Evolutionary conservation across 2,329 filamentous ascomycete species (phyloP), one percentile per base, ranked within the genome.

Genomic region (Penicillium thymicola): DNA sequence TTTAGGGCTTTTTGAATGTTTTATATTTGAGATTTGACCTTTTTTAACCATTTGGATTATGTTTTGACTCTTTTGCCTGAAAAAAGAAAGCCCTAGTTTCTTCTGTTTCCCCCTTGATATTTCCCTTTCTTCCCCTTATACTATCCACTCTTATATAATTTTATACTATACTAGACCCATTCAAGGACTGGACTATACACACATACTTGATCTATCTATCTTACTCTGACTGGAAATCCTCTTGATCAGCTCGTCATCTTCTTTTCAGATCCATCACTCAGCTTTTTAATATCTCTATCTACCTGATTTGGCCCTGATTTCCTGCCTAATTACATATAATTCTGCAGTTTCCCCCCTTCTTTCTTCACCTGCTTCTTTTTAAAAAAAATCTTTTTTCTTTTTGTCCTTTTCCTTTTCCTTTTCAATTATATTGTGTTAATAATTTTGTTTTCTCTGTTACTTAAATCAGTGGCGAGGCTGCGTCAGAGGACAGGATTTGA

Each of bases 61-160:
- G 27, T 43, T 43, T 43, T 27, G 23, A 18, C 28, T 43, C 27
- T 34, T 23, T 23, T 21, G 10, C 27, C 21, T 21, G 21, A 10
- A 28, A 51, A 32, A 34, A 49, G 40, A 32, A 34, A 49, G 46
- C 52, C 46, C 57, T 55, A 57, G 53, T 60, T 55, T 60, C 37
- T 62, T 58, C 48, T 41, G 30, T 52, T 51, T 45, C 41, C 30
- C 34, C 51, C 36, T 59, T 43, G 18, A 46, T 27, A 11, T 34
- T 36, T 47, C 41, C 41, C 49, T 48, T 23, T 40, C 44, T 47
- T 34, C 16, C 16, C 32, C 23, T 43, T 48, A 36, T 16, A 27
- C 11, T 40, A 10, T 37, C 38, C 28, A 36, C 55, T 36, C 49
- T 28, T 41, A 47, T 42, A 43, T n/a, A 40, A 32, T 51, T 47